Evolutionary conservation across 305 asterid genomes (phyloP).

Genomic region (Fraxinus ornus): DNA sequence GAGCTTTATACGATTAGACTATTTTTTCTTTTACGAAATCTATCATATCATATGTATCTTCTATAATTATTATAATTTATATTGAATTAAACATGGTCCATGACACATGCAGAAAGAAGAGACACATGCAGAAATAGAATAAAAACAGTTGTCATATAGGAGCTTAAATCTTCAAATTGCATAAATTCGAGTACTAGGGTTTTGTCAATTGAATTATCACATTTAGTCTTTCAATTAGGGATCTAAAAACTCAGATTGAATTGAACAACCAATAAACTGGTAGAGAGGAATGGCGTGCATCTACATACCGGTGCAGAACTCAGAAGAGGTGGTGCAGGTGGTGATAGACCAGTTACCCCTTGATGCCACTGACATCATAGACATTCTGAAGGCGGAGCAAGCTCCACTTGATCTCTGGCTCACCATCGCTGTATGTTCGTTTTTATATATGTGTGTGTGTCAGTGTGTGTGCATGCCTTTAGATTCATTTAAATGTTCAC

Average conservation of each 20-base stretch:
- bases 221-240: not conserved
- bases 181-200: slow-evolving; percentile 5
- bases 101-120: not conserved
- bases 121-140: not conserved
- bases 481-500: not conserved
- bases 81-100: too few relatives aligned
- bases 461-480: too few relatives aligned
- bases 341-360: slow-evolving; percentile 93
- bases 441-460: not conserved
- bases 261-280: not conserved
- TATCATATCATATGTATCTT: too few relatives aligned
- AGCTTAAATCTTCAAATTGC: not conserved
- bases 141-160: not conserved
- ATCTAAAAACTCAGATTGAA: not conserved
- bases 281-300: slow-evolving; percentile 55
- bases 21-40: too few relatives aligned
- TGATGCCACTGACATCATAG: slow-evolving; percentile 93
- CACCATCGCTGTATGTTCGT: slow-evolving; percentile 67
- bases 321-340: slow-evolving; percentile 95
- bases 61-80: too few relatives aligned
- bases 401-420: slow-evolving; percentile 98
- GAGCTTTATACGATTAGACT: too few relatives aligned
- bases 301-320: slow-evolving; percentile 90
- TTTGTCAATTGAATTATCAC: slow-evolving; percentile 3
- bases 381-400: slow-evolving; percentile 97